Evolutionary conservation across 164 flowering plant species (phyloP), one percentile per base, ranked within the genome.

Genomic region (Saururus chinensis): DNA sequence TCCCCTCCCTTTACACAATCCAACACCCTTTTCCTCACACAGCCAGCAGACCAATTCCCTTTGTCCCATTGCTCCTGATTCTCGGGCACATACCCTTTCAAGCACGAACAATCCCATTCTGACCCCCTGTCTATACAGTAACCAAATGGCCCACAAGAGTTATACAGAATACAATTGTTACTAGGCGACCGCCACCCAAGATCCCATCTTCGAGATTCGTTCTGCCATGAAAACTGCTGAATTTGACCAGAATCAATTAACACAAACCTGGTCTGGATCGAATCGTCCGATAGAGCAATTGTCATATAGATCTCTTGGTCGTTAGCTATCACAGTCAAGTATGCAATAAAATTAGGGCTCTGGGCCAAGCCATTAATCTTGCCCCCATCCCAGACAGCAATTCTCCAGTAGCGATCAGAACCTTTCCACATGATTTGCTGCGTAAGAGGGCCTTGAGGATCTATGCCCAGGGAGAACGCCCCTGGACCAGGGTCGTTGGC

Each of bases 401-500:
- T 57, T 25, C 40, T 57, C 60, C 60, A 57, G 60, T 20, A 57
- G 4, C 40, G 41, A 3, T 11, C 5, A 17, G 60, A 35, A 10
- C 60, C 41, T 6, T 30, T 57, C 40, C 20, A 11, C 41, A 57
- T 57, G 40, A 35, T 2, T 16, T 26, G 41, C 57, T 57, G 11
- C 19, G 24, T 13, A 35, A 24, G 35, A 4, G 26, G 30, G 14
- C 54, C 30, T n/a, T 49, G 55, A 4, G 66, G 65, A 52, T 60
- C 64, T 7, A 75, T 4, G 11, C 71, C 71, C 0, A 69, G 1
- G 0, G 56, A 49, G 37, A 51, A 71, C 0, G 54, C 56, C 23
- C 84, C 82, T 1, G 60, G 23, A 4, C 72, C 40, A 0, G 85
- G 82, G 54, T 81, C 76, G 25, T 57, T 48, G 1, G 30, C 53